Percentiles rank a stretch among this genome's conserved stretches.
phyloP scores from a whole-genome alignment of 1,284 basidiomycete genomes.

The Sanghuangporus weigelae region DNA sequence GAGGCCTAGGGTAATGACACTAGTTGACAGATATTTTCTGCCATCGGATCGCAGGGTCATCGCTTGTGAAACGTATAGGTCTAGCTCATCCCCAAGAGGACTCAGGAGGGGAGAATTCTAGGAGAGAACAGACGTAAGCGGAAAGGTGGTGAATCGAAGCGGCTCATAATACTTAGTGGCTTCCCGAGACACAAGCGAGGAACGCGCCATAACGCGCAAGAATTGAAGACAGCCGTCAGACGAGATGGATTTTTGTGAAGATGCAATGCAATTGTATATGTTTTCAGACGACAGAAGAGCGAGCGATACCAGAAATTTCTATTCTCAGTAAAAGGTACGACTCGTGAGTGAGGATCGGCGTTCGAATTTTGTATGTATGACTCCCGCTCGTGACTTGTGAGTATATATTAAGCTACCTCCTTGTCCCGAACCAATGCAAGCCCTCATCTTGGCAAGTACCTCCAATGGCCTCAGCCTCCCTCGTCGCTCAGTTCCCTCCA shows the following conservation, averaged over 20 bases:
- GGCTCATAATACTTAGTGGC: neutral
- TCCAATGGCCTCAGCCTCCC: neutral
- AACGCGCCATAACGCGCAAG: conserved; percentile 12
- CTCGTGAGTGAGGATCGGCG: neutral
- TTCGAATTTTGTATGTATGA: neutral
- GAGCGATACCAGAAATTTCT: neutral
- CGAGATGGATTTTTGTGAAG: neutral
- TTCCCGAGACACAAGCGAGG: neutral
- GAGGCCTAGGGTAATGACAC: neutral
- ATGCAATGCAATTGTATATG: neutral
- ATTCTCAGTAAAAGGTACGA: neutral
- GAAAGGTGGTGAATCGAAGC: neutral
- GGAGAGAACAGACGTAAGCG: conserved; percentile 2
- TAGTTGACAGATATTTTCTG: neutral
- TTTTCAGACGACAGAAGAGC: too few species aligned
- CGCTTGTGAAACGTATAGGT: neutral
- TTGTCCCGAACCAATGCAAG: neutral
- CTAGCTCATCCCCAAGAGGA: too few species aligned
- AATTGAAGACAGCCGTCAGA: neutral
- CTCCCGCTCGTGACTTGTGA: conserved; percentile 5
- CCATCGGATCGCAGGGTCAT: neutral
- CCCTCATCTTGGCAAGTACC: neutral
- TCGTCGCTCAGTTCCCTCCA: conserved; percentile 39
- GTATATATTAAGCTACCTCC: conserved; percentile 2
- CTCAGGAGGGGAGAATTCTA: neutral